Base-by-base conservation (phyloP, 2,329 filamentous ascomycete genomes). In the Juglanconis sp. region DNA sequence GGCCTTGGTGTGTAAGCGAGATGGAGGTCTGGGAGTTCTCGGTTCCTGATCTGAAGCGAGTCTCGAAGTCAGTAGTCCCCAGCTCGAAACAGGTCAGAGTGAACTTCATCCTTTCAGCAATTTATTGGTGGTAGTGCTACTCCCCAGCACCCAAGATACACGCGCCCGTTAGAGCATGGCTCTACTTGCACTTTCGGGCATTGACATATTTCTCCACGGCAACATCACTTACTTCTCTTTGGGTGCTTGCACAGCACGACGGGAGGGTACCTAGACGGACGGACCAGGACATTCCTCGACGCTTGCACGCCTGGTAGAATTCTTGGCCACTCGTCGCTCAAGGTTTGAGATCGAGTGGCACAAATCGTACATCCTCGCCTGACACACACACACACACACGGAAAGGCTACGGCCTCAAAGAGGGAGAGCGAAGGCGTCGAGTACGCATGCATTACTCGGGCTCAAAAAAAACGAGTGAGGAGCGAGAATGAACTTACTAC, bases 291-390 rank as follows among this genome's bases (percentile, higher is more conserved):
- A 34, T 11, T 8, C 52, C 30, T 46, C 24, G 36, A 53, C 4
- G 38, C 31, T 24, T 50, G 17, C 46, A 44, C 24, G 35, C 30
- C 38, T n/a, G 52, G 11, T 42, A n/a, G 24, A 24, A 59, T 17
- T n/a, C 40, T 24, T 40, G 52, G 56, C 51, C 46, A 44, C 40
- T 55, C 44, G 53, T 59, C 46, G 49, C 36, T 38, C 57, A 59
- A 65, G 61, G 66, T 64, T 62, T 61, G 51, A 68, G 66, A 68
- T 68, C 66, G 59, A 44, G 66, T 66, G 24, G 48, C 53, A 67
- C 65, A 56, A 60, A 68, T 67, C 65, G 66, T 54, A 59, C 62
- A 42, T 24, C 2, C 24, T 24, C 24, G 24, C 24, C 24, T 24
- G 24, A 52, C 30, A 34, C 17, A 44, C 17, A 5, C 34, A n/a